These are phyloP conservation scores for Metschnikowia cubensis DNA, from an alignment of 805 yeast genomes.

Conservation along the genomic window DNA sequence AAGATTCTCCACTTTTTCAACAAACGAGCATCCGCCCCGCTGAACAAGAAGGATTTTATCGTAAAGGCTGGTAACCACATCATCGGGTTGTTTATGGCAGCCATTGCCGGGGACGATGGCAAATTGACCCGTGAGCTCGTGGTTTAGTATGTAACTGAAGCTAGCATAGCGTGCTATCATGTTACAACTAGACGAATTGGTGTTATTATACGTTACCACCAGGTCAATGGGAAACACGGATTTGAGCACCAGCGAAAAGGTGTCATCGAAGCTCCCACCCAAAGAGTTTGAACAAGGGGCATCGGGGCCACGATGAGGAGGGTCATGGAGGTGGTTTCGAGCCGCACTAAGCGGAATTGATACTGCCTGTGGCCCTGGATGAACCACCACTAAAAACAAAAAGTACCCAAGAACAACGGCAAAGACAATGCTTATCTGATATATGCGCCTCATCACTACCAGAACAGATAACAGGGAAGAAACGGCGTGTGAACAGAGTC, in stretches of 20 bases:
- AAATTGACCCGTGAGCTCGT: conserved; percentile 23
- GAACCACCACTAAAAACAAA: neutral
- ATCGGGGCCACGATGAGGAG: neutral
- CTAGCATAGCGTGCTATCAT: conserved; percentile 39
- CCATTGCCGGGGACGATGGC: conserved; percentile 27
- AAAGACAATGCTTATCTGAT: neutral
- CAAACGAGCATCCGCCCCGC: conserved; percentile 56
- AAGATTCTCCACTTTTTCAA: conserved; percentile 45
- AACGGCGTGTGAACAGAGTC: too few relatives aligned
- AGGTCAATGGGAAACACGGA: conserved; percentile 43
- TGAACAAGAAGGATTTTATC: conserved; percentile 22
- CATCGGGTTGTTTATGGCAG: conserved; percentile 21
- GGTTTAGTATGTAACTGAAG: conserved; percentile 34
- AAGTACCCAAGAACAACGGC: neutral
- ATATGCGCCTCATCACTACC: neutral
- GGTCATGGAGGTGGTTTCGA: too few relatives aligned
- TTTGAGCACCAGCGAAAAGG: conserved; percentile 26
- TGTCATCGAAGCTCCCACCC: conserved; percentile 6
- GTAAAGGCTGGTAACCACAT: conserved; percentile 12
- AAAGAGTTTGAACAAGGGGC: neutral
- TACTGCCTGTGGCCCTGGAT: neutral
- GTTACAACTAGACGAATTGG: conserved; percentile 19
- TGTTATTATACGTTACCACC: conserved; percentile 26
- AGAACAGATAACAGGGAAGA: neutral
- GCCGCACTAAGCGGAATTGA: neutral